Evolutionary conservation across 257 asterid species (phyloP).

Genomic region (Solanum bulbocastanum): DNA sequence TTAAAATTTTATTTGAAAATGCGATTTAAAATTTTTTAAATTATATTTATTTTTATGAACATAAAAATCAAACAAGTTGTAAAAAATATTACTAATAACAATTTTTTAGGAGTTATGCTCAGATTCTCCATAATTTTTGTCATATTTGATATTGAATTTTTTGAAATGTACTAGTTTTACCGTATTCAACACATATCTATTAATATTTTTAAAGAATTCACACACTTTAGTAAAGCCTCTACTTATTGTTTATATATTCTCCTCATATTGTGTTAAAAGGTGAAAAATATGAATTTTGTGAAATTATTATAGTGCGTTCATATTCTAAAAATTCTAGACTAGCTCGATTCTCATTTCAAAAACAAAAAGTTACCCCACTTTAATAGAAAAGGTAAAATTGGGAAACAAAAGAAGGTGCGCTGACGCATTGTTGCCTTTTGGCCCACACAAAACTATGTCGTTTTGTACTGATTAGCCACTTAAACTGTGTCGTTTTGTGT

Average conservation of each 20-base stretch:
- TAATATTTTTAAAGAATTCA: too few species aligned
- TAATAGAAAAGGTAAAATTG: not conserved
- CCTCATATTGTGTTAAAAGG: not conserved
- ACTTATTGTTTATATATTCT: not conserved
- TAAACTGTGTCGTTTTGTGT: not conserved
- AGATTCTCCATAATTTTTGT: too few species aligned
- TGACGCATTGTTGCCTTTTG: not conserved
- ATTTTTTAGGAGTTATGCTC: too few species aligned
- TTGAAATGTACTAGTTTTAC: too few species aligned
- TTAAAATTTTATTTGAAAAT: too few species aligned
- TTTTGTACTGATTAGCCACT: not conserved
- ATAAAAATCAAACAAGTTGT: not conserved
- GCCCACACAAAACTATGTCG: not conserved
- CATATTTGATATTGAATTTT: not conserved
- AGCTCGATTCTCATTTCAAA: fast-evolving
- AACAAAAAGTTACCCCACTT: not conserved
- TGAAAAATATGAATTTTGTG: not conserved
- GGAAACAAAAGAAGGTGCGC: not conserved
- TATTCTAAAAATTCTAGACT: not conserved
- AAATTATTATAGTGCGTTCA: not conserved
- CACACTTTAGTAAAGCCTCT: too few species aligned
- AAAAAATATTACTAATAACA: too few species aligned
- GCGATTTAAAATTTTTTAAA: too few species aligned
- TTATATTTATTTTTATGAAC: too few species aligned
- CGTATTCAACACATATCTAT: too few species aligned